phyloP scores from a whole-genome alignment of 1,284 basidiomycete species.

The Ustilago curta region DNA sequence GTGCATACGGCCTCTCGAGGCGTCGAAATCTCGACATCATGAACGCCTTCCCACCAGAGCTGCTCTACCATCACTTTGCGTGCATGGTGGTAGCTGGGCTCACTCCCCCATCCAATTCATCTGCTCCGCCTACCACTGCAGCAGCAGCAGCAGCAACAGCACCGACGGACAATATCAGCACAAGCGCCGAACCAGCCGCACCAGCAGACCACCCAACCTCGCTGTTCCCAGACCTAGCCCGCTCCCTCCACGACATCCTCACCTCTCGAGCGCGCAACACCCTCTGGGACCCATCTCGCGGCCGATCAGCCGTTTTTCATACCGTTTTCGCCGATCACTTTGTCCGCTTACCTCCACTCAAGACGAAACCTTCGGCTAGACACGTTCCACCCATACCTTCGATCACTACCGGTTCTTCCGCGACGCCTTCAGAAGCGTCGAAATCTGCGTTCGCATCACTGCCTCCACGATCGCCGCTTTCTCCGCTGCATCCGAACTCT shows the following conservation, averaged over 20 bases:
- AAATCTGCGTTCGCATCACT: slow-evolving; percentile 43
- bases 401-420: slow-evolving; percentile 64
- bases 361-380: slow-evolving; percentile 73
- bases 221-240: slow-evolving; percentile 45
- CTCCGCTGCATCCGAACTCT: slow-evolving; percentile 85
- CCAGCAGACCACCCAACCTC: slow-evolving; percentile 27
- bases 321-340: slow-evolving; percentile 68
- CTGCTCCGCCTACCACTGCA: slow-evolving; percentile 9
- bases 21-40: slow-evolving; percentile 23
- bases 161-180: background rate
- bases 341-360: slow-evolving; percentile 86
- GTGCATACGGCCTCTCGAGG: background rate
- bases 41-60: slow-evolving; percentile 63
- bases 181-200: slow-evolving; percentile 3
- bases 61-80: slow-evolving; percentile 63
- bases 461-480: slow-evolving; percentile 82
- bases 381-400: slow-evolving; percentile 67
- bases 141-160: slow-evolving; percentile 10
- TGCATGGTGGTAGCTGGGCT: slow-evolving; percentile 63
- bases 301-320: slow-evolving; percentile 54
- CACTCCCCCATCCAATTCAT: slow-evolving; percentile 26
- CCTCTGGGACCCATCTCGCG: slow-evolving; percentile 57
- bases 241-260: slow-evolving; percentile 50
- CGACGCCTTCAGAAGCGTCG: slow-evolving; percentile 15
- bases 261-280: slow-evolving; percentile 44